These are phyloP conservation scores for Globisporangium nunn DNA, from an alignment of 352 stramenopile genomes.

Conservation along the genomic window DNA sequence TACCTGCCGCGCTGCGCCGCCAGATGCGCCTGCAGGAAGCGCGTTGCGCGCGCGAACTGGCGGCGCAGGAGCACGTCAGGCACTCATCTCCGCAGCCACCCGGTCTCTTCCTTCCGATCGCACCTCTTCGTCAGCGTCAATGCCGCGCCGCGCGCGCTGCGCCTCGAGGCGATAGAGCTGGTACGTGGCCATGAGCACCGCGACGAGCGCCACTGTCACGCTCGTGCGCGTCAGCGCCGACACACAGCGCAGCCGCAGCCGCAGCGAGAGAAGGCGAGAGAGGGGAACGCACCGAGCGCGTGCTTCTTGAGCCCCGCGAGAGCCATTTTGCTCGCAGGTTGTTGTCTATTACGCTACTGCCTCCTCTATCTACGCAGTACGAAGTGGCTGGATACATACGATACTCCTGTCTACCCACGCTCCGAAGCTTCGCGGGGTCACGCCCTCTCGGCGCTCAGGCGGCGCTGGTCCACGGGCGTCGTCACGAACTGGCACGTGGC, in stretches of 20 bases:
- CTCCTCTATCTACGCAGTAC: neutral
- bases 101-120: neutral
- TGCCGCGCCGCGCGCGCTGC: constrained; percentile 21
- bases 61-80: no score
- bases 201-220: constrained; percentile 43
- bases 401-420: no score
- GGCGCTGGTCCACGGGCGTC: constrained; percentile 18
- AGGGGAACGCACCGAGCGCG: constrained; percentile 20
- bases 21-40: constrained; percentile 35
- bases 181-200: constrained; percentile 50
- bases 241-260: no score
- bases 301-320: constrained; percentile 23
- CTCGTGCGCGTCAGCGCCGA: neutral
- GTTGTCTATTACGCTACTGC: no score
- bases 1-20: constrained; percentile 23
- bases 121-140: constrained; percentile 35
- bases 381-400: no score
- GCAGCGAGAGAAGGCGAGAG: neutral
- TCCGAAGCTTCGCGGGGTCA: constrained; percentile 2
- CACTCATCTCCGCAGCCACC: no score
- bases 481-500: constrained; percentile 40
- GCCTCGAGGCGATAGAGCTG: constrained; percentile 50
- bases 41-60: constrained; percentile 47
- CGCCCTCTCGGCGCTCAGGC: constrained; percentile 15
- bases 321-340: neutral